Base-by-base conservation (phyloP, 2,329 filamentous ascomycete species). In the Penicillium brevicompactum region DNA sequence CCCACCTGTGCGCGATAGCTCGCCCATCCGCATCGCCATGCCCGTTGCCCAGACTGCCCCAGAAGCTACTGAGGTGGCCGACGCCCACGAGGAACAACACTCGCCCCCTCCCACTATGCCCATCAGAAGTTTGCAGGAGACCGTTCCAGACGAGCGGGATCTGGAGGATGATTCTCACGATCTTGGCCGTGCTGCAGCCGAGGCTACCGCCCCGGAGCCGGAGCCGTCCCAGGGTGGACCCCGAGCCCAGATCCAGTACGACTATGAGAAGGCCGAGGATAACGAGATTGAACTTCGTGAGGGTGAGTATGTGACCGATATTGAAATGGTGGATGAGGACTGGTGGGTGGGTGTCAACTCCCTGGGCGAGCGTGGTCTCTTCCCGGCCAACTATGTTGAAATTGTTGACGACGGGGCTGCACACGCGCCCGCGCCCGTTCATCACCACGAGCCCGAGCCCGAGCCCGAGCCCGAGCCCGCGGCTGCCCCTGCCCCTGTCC, bases 311-410 rank as follows among this genome's bases (percentile, higher is more conserved):
- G 88, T 99, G 37, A 92, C 84, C 22, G 88, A 96, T 70, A 96
- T 99, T 67, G 91, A 97, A 60, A 95, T 95, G 90, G 91, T 99
- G 2, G 94, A 97, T 66, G 89, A 95, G 49, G 93, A 99, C 71
- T 99, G 94, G 94, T 99, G 94, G 94, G 89, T 96, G 84, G 94
- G 95, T 42, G 90, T 89, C 63, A 99, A 97, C 78, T 78, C 83
- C 21, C 82, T 81, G 58, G 94, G 94, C 65, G 91, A 97, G 74
- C 87, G 82, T 55, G 94, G 94, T 46, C 81, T 99, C 34, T 97
- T 99, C 82, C 94, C 94, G 5, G 94, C 91, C 78, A 97, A 97
- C 80, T 99, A 99, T 64, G 93, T 99, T 50, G 92, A 96, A 73
- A 74, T 96, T 21, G 81, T 94, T 34, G 87, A 89, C 37, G 87